A percentile compares a stretch with the other conserved stretches of the same genome.
Conservation (phyloP, 1,284 basidiomycete species). For the Schizophyllum commune region DNA sequence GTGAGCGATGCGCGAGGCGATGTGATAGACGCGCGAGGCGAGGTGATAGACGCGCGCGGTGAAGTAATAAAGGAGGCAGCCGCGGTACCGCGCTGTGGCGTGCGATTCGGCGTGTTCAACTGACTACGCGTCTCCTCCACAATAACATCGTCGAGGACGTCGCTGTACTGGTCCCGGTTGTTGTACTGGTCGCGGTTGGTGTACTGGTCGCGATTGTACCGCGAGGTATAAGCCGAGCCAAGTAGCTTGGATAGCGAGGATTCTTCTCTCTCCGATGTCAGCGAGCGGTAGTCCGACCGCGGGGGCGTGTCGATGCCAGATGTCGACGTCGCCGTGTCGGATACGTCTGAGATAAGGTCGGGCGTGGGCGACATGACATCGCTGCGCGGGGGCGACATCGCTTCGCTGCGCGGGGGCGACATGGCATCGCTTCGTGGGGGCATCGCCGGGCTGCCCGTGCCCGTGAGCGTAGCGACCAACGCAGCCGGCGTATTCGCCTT, state of each 20-base stretch:
- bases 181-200: slow-evolving; percentile 19
- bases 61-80: background rate
- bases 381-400: too few relatives aligned
- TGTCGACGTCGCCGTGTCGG: slow-evolving; percentile 48
- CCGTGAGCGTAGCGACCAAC: background rate
- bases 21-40: background rate
- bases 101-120: slow-evolving; percentile 20
- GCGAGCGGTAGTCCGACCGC: too few relatives aligned
- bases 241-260: slow-evolving; percentile 11
- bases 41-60: background rate
- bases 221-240: slow-evolving; percentile 12
- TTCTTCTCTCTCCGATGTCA: slow-evolving; percentile 15
- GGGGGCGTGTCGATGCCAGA: slow-evolving; percentile 46
- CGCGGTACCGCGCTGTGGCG: background rate
- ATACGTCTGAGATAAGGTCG: slow-evolving; percentile 54
- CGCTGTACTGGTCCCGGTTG: slow-evolving; percentile 19
- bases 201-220: slow-evolving; percentile 18
- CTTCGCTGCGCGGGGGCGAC: background rate
- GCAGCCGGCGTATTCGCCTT: slow-evolving; percentile 18
- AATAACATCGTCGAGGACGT: slow-evolving; percentile 18
- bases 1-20: background rate
- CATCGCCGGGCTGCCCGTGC: background rate
- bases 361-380: slow-evolving; percentile 42
- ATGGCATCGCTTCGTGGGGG: background rate
- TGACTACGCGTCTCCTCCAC: slow-evolving; percentile 25